Conservation (phyloP, 176 grass and related monocot species). For the Alloteropsis semialata region DNA sequence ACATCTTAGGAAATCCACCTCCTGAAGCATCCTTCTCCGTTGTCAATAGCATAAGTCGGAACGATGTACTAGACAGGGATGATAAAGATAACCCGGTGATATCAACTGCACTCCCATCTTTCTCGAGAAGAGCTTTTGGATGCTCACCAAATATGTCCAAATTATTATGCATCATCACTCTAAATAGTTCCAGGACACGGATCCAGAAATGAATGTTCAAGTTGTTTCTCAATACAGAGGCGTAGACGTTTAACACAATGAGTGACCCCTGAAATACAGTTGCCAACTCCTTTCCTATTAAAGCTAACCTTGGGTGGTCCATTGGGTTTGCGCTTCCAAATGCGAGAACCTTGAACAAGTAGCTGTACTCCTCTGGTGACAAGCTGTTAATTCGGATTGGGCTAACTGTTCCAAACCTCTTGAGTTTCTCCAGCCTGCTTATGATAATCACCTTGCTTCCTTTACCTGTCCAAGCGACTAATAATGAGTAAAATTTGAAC, state of each 20-base stretch:
- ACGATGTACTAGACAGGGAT: not conserved
- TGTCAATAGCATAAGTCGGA: not conserved
- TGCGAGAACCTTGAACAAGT: conserved; percentile 35
- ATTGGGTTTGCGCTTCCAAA: conserved; percentile 22
- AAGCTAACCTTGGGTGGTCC: conserved; percentile 11
- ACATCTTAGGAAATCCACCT: not conserved
- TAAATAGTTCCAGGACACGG: conserved; percentile 4
- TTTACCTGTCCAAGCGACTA: not conserved
- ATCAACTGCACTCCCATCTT: not conserved
- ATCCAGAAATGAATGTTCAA: conserved; percentile 7
- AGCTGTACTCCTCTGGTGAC: conserved; percentile 21
- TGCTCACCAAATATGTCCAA: not conserved
- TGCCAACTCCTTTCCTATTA: conserved; percentile 21
- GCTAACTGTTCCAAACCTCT: conserved; percentile 13
- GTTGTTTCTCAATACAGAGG: conserved; percentile 2
- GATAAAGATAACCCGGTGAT: not conserved
- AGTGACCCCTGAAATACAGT: conserved; percentile 13
- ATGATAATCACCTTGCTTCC: conserved; percentile 30
- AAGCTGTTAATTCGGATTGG: not conserved
- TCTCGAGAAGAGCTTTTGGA: conserved; percentile 18
- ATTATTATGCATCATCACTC: not conserved
- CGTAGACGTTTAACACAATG: conserved; percentile 21
- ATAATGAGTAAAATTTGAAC: not conserved
- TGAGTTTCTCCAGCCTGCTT: conserved; percentile 2
- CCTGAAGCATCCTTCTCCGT: not conserved